Evolutionary conservation across 2,329 filamentous ascomycete genomes (phyloP), one percentile per base, ranked within the genome.

Genomic region (Epichloe sibirici): DNA sequence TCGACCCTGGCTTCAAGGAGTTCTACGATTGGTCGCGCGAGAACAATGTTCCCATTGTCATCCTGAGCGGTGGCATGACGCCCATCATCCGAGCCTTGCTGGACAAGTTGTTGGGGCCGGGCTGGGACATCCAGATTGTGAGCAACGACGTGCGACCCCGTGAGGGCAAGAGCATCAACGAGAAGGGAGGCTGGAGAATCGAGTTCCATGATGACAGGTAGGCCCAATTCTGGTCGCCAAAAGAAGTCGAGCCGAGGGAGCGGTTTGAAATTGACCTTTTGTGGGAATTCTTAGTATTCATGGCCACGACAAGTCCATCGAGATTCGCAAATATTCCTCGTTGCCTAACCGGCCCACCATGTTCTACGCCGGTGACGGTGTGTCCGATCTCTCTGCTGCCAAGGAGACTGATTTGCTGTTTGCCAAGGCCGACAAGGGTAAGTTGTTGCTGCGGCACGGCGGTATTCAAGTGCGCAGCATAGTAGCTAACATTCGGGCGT

Each of bases 231-330:
- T 9, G 13, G 11, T 7, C 31, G 8, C 5, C 9, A 9, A 17
- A 17, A 17, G 17, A 17, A 35, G 6, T 31, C 8, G 44, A 13
- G 31, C 31, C 25, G 5, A 31, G 44, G 44, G 23, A 31, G 25
- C 13, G n/a, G 23, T 34, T 34, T 46, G 45, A 28, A 17, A 21
- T 8, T n/a, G 11, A 28, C n/a, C 12, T 6, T 8, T 13, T 23
- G 25, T 25, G 6, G n/a, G 13, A 17, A 48, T 38, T 11, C 40
- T 31, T 56, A 88, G 86, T 64, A 78, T 83, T 54, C 94, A 94
- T 62, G 93, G 93, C n/a, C 93, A 98, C 66, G 91, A 98, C 76
- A 98, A 98, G 79, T 90, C 85, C 28, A 75, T 91, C 51, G 88
- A 93, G 66, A 89, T 98, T 62, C 82, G 88, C 58, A 89, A 89